Base-by-base conservation (phyloP, 768 basidiomycete genomes). In the Mycena metata region DNA sequence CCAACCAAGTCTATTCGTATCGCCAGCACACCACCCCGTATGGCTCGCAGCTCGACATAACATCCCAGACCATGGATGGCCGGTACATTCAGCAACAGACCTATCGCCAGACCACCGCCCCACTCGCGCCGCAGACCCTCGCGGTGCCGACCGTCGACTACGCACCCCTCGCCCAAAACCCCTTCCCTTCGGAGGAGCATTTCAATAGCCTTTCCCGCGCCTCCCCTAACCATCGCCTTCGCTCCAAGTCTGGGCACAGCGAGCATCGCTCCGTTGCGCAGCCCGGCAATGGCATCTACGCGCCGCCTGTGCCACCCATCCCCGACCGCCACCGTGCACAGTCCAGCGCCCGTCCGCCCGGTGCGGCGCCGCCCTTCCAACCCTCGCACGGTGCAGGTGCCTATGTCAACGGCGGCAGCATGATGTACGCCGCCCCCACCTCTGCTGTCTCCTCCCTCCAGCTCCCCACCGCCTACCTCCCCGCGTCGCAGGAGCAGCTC, bases 101-200 rank as follows among this genome's bases (percentile, higher is more conserved):
- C 16, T 60, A 64, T 36, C 51, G 36, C 39, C 43, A 49, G 39
- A 59, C 43, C 15, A 60, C 56, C 7, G 21, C 24, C n/a, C 47
- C 26, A 16, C 42, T 17, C 59, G 39, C 54, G 11, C 55, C 54
- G 35, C 60, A 62, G 41, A 56, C 36, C 1, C 67, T 68, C 60
- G 39, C 50, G 17, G 68, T 64, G 12, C 68, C 68, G 0, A 41
- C 61, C 11, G 36, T 64, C 6, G 49, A 69, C 58, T 47, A 52
- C 33, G 56, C 49, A 0, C 68, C 68, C 8, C 52, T 64, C n/a
- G 68, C 68, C 6, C 68, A n/a, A 9, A 64, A 69, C 52, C 68
- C 68, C 15, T 60, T 55, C 62, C 68, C 68, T 11, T 36, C 42
- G 0, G 9, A 47, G 2, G 67, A 63, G 35, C 58, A 57, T 39